Evolutionary conservation across 768 basidiomycete species (phyloP), one percentile per base, ranked within the genome.

Genomic region (Phaeotremella skinneri): DNA sequence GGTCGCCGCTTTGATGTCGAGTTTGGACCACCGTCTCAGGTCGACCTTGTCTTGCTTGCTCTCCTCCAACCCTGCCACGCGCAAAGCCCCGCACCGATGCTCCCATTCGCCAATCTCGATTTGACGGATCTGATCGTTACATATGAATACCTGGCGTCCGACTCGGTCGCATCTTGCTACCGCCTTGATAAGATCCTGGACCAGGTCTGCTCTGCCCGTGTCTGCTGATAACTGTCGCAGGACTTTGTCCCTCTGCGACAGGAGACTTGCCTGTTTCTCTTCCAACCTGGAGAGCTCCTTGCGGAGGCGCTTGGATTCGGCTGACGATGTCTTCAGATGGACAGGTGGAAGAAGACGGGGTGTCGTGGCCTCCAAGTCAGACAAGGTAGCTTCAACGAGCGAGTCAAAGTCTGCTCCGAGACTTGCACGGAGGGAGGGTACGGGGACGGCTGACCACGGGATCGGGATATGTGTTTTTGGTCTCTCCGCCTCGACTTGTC

Each of bases 41-140:
- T 48, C 48, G n/a, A 23, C 14, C 27, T 39, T 20, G 6, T 20
- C 23, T 13, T 49, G 27, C 21, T 31, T 11, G 11, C 26, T 21
- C 20, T 27, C 41, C 39, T 9, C 41, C 47, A 23, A 14, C 47
- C 42, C 17, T 51, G 49, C 37, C 16, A 55, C 14, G 11, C 43
- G 47, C 42, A 61, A 23, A 20, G 31, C 37, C 2, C 54, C 58
- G 4, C 52, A 27, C n/a, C 26, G 9, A 57, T 69, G 67, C 39
- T 69, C 61, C 39, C 49, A 53, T 16, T 52, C 37, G 41, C 60
- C 55, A 17, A 59, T 27, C 52, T 66, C 55, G 26, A 69, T 69
- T 39, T 69, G 67, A 34, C 61, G 34, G 34, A 69, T 61, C 45
- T 69, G 67, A 45, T 69, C 67, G 32, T 69, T 69, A 37, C 67